Evolutionary conservation across 257 asterid species (phyloP).

Genomic region (Jasminum sambac): DNA sequence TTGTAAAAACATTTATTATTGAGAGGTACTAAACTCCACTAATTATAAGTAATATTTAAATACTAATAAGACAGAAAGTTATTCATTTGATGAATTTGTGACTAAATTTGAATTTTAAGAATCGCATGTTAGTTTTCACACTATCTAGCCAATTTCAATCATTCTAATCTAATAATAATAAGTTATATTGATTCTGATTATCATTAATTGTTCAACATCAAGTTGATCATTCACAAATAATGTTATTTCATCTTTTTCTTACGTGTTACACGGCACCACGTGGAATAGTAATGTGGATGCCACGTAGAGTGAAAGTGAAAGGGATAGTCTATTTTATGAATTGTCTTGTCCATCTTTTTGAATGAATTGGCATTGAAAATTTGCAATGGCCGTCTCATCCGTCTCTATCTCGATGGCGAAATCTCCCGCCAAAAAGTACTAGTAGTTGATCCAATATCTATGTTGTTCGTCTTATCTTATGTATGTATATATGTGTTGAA

Average conservation of each 20-base stretch:
- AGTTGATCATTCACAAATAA: neutral
- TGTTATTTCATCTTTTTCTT: neutral
- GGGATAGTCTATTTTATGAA: neutral
- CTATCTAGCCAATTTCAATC: too few species aligned
- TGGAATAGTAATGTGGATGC: constrained; percentile 28
- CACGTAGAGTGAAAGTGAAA: constrained; percentile 26
- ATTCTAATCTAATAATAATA: too few species aligned
- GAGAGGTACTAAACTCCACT: too few species aligned
- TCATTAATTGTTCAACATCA: neutral
- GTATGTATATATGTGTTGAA: too few species aligned
- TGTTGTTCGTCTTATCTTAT: neutral
- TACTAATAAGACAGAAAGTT: neutral
- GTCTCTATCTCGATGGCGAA: constrained; percentile 37
- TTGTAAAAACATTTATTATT: too few species aligned
- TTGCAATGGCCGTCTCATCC: constrained; percentile 40
- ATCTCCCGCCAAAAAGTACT: constrained; percentile 55
- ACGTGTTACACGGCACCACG: neutral
- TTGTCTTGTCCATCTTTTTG: constrained; percentile 31
- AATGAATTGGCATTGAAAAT: constrained; percentile 18
- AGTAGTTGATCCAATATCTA: neutral
- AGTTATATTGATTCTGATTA: too few species aligned
- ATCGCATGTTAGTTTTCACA: neutral
- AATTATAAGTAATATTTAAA: too few species aligned
- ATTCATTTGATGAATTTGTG: neutral
- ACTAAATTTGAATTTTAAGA: neutral